Percentiles rank a stretch among this genome's conserved stretches.
Conservation (phyloP, 2,329 filamentous ascomycete species). For the Neofusicoccum parvum region DNA sequence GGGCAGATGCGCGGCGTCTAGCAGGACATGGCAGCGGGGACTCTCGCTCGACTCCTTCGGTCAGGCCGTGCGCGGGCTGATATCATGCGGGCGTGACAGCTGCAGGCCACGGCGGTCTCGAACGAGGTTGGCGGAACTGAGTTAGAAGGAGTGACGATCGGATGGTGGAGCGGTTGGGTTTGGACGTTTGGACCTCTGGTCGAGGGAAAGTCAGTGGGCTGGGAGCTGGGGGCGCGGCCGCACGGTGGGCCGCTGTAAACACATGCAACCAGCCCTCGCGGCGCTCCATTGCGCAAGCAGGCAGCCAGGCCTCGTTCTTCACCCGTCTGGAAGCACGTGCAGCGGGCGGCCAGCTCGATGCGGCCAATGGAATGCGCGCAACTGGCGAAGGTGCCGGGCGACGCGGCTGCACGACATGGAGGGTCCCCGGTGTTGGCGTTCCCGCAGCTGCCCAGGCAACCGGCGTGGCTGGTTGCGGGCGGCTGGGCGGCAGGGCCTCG, state of each 20-base stretch:
- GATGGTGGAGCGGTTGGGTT: background rate
- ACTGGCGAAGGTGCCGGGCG: background rate
- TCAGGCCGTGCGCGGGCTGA: background rate
- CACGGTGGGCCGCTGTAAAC: conserved; percentile 19
- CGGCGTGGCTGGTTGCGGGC: conserved; percentile 2
- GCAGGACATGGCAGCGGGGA: conserved; percentile 17
- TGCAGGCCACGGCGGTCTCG: background rate
- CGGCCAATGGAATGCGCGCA: conserved; percentile 11
- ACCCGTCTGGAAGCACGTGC: conserved; percentile 16
- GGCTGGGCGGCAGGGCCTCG: background rate
- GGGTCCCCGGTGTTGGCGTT: conserved; percentile 9
- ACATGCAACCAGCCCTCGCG: conserved; percentile 6
- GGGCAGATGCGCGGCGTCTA: background rate
- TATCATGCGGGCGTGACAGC: background rate
- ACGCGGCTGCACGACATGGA: conserved; percentile 19
- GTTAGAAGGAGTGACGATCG: background rate
- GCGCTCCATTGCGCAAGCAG: too few relatives aligned
- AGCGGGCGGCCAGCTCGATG: background rate
- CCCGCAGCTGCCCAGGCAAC: conserved; percentile 19
- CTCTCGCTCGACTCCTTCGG: background rate
- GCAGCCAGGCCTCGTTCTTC: conserved; percentile 7
- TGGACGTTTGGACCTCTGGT: background rate
- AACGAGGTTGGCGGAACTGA: too few relatives aligned
- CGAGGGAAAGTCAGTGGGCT: conserved; percentile 10
- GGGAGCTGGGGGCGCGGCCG: conserved; percentile 8